Conservation (phyloP, 345 rosid species). For the Acer campestre region DNA sequence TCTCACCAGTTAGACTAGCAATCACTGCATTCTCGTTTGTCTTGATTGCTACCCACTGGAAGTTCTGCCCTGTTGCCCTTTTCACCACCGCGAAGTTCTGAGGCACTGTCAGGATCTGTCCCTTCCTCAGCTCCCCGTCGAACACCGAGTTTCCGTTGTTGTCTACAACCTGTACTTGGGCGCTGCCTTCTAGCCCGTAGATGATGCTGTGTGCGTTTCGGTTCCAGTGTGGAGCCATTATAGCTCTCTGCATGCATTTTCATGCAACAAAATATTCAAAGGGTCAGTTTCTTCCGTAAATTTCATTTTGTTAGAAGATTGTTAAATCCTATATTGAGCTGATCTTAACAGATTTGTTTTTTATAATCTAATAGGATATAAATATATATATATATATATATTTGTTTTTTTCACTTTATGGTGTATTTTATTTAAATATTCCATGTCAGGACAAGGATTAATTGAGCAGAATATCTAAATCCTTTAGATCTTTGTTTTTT, state of each 20-base stretch:
- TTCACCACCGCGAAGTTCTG: conserved; percentile 62
- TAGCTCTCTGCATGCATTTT: conserved; percentile 43
- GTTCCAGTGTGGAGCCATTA: conserved; percentile 68
- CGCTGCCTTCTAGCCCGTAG: conserved; percentile 56
- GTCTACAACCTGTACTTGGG: conserved; percentile 58
- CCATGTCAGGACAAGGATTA: too few relatives aligned
- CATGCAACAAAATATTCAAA: background rate
- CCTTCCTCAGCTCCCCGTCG: conserved; percentile 49
- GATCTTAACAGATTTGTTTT: too few relatives aligned
- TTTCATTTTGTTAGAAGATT: too few relatives aligned
- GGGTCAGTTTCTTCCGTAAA: too few relatives aligned
- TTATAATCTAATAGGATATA: too few relatives aligned
- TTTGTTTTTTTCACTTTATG: too few relatives aligned
- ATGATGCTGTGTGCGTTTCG: conserved; percentile 62
- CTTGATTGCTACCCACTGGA: conserved; percentile 70
- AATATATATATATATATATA: too few relatives aligned
- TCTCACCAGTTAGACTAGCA: conserved; percentile 51
- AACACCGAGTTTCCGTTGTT: conserved; percentile 56
- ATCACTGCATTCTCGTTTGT: conserved; percentile 57
- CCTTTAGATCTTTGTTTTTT: too few relatives aligned
- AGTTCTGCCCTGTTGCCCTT: conserved; percentile 47
- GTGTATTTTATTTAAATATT: too few relatives aligned
- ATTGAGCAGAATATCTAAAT: too few relatives aligned
- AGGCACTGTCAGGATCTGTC: conserved; percentile 65
- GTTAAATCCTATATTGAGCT: too few relatives aligned